phyloP scores from a whole-genome alignment of 2,329 filamentous ascomycete genomes.

The Fusarium sp. region DNA sequence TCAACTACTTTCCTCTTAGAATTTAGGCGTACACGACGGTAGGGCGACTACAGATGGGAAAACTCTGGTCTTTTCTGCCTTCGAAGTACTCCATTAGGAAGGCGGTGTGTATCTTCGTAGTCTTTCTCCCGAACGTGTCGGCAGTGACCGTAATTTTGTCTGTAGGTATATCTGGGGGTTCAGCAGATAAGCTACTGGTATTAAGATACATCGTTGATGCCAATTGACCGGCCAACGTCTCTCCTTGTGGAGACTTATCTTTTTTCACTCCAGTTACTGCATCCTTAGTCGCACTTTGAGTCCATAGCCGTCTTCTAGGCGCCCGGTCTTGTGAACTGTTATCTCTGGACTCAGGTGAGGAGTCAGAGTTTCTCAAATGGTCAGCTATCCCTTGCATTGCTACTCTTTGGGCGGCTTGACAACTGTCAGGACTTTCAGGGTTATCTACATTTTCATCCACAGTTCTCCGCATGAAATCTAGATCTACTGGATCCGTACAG shows the following conservation, averaged over 20 bases:
- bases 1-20: neutral
- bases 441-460: accelerated
- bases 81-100: accelerated
- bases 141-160: neutral
- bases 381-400: too few relatives aligned
- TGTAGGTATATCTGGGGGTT: too few relatives aligned
- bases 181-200: accelerated
- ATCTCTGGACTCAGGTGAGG: neutral
- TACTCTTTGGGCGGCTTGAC: accelerated
- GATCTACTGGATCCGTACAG: accelerated
- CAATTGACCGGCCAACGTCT: too few relatives aligned
- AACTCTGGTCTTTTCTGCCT: neutral
- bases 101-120: neutral
- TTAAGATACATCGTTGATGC: too few relatives aligned
- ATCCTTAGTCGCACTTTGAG: neutral
- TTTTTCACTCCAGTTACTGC: neutral
- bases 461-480: accelerated
- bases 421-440: accelerated
- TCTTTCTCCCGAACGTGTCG: accelerated
- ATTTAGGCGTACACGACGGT: neutral
- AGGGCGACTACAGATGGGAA: accelerated
- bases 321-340: accelerated
- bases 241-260: neutral
- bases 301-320: accelerated
- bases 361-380: accelerated